phyloP scores from a whole-genome alignment of 75 land plant species.

The Pseudotsuga menziesii region DNA sequence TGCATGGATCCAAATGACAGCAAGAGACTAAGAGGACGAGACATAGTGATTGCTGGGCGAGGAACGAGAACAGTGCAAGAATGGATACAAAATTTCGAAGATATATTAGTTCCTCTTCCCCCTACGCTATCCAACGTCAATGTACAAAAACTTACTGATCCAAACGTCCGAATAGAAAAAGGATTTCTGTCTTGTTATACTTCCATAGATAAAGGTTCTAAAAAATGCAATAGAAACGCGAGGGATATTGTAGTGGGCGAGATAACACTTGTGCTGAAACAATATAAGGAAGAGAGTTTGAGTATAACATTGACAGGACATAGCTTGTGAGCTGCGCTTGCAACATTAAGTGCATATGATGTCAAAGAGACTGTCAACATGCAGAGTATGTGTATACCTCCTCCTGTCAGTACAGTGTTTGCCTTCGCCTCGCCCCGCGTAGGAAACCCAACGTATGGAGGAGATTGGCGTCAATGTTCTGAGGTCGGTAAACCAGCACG shows the following conservation, averaged over 20 bases:
- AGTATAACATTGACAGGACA: conserved; percentile 73
- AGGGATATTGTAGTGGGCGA: conserved; percentile 49
- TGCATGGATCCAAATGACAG: conserved; percentile 18
- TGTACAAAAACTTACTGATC: conserved; percentile 9
- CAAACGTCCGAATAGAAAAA: conserved; percentile 44
- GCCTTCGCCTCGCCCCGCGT: conserved; percentile 72
- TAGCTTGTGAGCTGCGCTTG: conserved; percentile 66
- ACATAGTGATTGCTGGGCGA: conserved; percentile 50
- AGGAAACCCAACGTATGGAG: conserved; percentile 51
- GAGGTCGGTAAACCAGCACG: conserved; percentile 53
- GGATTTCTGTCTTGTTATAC: conserved; percentile 71
- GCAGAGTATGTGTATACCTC: conserved; percentile 12
- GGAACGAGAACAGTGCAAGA: conserved; percentile 61
- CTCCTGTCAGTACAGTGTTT: conserved; percentile 54
- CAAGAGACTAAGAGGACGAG: conserved; percentile 42
- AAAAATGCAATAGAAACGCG: conserved; percentile 43
- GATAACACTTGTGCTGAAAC: conserved; percentile 25
- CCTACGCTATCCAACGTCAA: conserved; percentile 26
- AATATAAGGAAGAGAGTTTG: conserved; percentile 39
- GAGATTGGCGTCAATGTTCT: conserved; percentile 60
- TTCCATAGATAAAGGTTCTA: conserved; percentile 25
- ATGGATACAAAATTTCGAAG: conserved; percentile 59
- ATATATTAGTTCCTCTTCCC: conserved; percentile 32
- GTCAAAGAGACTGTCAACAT: conserved; percentile 35
- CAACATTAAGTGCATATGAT: conserved; percentile 60